Evolutionary conservation across 148 eudicot genomes (phyloP).

Genomic region (Suaeda aralocaspica): DNA sequence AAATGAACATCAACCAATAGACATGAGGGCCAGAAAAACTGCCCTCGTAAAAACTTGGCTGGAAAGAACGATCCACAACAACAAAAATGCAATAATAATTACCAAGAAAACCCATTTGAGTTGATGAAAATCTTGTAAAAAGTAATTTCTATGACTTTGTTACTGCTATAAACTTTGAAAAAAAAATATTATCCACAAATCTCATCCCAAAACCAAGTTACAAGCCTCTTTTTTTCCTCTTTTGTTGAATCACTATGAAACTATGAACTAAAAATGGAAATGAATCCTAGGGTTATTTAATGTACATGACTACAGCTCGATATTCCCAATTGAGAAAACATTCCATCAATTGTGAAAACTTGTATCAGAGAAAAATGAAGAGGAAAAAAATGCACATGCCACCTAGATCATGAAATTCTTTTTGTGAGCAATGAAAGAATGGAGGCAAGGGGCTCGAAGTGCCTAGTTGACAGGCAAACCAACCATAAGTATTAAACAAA

Average conservation of each 20-base stretch:
- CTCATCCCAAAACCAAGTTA: constrained; percentile 15
- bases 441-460: constrained; percentile 4
- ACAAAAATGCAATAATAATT: too few relatives aligned
- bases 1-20: too few relatives aligned
- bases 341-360: background rate
- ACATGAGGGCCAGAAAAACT: too few relatives aligned
- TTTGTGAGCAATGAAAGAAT: constrained; percentile 26
- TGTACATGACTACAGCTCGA: constrained; percentile 24
- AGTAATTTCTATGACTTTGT: background rate
- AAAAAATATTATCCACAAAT: constrained; percentile 12
- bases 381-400: background rate
- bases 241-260: constrained; percentile 1
- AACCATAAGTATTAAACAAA: background rate
- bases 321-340: background rate
- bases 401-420: constrained; percentile 6
- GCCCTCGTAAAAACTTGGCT: too few relatives aligned
- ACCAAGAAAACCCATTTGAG: too few relatives aligned
- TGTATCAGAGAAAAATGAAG: background rate
- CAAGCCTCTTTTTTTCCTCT: background rate
- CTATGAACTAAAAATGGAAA: constrained; percentile 13
- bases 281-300: constrained; percentile 16
- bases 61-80: too few relatives aligned
- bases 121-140: too few relatives aligned
- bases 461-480: background rate
- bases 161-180: background rate